Conservation (phyloP, 257 asterid genomes). For the Solanum paucissectum region DNA sequence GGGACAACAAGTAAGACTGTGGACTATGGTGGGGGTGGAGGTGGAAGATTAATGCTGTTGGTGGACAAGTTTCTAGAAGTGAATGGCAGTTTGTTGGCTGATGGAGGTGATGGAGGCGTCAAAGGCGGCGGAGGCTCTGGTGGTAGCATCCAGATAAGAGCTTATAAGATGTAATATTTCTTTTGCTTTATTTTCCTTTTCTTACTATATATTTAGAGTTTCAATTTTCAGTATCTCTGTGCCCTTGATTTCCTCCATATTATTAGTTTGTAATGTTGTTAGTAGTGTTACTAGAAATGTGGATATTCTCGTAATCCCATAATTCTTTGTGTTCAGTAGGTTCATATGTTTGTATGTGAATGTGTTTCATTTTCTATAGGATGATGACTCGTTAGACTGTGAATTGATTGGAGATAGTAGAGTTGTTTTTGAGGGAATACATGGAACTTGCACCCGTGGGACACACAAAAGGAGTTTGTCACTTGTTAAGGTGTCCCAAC, state of each 20-base stretch:
- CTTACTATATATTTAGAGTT: background rate
- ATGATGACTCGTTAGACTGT: background rate
- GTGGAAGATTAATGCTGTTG: slow-evolving; percentile 61
- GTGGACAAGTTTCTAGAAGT: slow-evolving; percentile 53
- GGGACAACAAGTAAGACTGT: slow-evolving; percentile 68
- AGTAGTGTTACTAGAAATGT: background rate
- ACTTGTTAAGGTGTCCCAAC: background rate
- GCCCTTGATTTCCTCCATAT: background rate
- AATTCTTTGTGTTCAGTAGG: background rate
- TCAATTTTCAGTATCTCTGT: background rate
- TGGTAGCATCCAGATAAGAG: slow-evolving; percentile 80
- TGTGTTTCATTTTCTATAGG: background rate
- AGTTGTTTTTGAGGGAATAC: background rate
- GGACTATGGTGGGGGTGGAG: slow-evolving; percentile 99
- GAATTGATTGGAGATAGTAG: background rate
- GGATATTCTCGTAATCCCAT: background rate
- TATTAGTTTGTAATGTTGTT: background rate
- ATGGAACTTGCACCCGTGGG: background rate
- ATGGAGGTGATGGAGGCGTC: slow-evolving; percentile 84
- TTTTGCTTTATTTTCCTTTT: slow-evolving; percentile 7
- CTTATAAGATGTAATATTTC: slow-evolving; percentile 57
- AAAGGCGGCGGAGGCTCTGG: slow-evolving; percentile 99
- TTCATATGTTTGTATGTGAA: background rate
- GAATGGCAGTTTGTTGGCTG: slow-evolving; percentile 78
- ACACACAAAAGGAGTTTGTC: background rate